Evolutionary conservation across 2,329 filamentous ascomycete species (phyloP).

Genomic region (Epichloe elymi): DNA sequence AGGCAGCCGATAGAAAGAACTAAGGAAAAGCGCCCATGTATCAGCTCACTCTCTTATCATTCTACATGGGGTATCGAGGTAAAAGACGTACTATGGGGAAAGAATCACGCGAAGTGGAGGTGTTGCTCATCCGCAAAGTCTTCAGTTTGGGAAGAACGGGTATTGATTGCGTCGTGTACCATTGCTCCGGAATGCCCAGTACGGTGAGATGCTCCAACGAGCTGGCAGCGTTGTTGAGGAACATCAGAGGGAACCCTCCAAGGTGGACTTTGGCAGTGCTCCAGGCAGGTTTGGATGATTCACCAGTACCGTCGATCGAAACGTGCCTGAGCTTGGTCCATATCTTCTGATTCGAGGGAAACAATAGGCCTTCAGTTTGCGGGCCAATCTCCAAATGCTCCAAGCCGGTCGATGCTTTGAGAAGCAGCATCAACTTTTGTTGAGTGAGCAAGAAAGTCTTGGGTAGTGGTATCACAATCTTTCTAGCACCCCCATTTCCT

Average conservation of each 20-base stretch:
- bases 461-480: slow-evolving; percentile 15
- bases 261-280: slow-evolving; percentile 3
- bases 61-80: too few relatives aligned
- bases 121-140: slow-evolving; percentile 15
- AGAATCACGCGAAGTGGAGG: slow-evolving; percentile 3
- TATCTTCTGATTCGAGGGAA: slow-evolving; percentile 3
- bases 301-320: slow-evolving; percentile 5
- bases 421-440: slow-evolving; percentile 15
- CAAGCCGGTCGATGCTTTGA: slow-evolving; percentile 15
- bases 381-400: slow-evolving; percentile 15
- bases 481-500: slow-evolving; percentile 15
- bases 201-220: slow-evolving; percentile 13
- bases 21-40: slow-evolving; percentile 3
- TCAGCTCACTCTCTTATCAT: background rate
- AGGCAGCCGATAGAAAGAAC: slow-evolving; percentile 9
- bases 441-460: slow-evolving; percentile 17
- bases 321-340: slow-evolving; percentile 7
- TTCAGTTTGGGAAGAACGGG: slow-evolving; percentile 16
- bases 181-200: slow-evolving; percentile 9
- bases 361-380: slow-evolving; percentile 1
- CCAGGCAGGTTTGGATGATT: slow-evolving; percentile 5
- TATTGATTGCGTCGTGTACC: slow-evolving; percentile 6
- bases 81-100: slow-evolving; percentile 3
- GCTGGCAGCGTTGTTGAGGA: slow-evolving; percentile 8
- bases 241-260: slow-evolving; percentile 4